Conservation (phyloP, 345 rosid genomes). For the Eucalyptus pauciflora region DNA sequence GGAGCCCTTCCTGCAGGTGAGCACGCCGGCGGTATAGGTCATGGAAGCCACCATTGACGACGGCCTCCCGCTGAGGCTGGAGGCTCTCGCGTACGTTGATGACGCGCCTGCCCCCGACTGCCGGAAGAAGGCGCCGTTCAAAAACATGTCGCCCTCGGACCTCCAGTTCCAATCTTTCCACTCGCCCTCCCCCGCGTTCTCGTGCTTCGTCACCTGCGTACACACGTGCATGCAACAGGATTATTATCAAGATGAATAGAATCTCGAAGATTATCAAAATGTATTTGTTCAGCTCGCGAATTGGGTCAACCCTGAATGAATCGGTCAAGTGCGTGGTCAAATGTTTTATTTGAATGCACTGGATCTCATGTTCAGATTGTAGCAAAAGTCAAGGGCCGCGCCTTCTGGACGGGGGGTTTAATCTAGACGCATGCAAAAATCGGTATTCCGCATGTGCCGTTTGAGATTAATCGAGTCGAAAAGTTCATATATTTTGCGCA, state of each 20-base stretch:
- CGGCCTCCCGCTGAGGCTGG: conserved; percentile 68
- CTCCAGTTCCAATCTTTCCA: conserved; percentile 76
- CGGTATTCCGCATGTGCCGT: background rate
- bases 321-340: background rate
- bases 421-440: background rate
- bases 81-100: conserved; percentile 52
- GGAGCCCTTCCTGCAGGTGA: conserved; percentile 42
- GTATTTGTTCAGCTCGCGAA: background rate
- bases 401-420: background rate
- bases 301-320: background rate
- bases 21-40: conserved; percentile 49
- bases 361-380: background rate
- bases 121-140: conserved; percentile 66
- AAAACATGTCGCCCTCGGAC: conserved; percentile 58
- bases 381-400: background rate
- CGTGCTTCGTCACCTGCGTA: conserved; percentile 66
- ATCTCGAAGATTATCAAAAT: background rate
- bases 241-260: background rate
- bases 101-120: conserved; percentile 42
- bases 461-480: background rate
- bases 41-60: conserved; percentile 51
- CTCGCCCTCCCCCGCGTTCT: conserved; percentile 47
- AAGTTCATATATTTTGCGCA: background rate
- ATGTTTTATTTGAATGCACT: background rate
- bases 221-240: background rate